Percentiles rank a stretch among this genome's conserved stretches.
Evolutionary conservation across 306 rosid genomes (phyloP).

Genomic region (Trifolium pratense): DNA sequence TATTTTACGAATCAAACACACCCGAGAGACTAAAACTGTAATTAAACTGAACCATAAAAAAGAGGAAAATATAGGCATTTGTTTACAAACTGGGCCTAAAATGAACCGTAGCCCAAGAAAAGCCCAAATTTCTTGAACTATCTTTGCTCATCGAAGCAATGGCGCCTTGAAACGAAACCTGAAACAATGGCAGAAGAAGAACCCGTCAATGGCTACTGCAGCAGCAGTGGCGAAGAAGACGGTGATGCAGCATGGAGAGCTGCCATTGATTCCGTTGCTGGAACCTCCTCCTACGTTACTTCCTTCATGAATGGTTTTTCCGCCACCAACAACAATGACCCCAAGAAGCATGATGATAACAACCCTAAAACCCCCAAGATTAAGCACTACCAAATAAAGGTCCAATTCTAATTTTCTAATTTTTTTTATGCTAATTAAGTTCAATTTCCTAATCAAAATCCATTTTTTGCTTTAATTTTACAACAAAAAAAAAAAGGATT

Average conservation of each 20-base stretch:
- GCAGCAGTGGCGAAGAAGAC: conserved; percentile 83
- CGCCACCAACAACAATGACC: conserved; percentile 29
- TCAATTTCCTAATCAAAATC: neutral
- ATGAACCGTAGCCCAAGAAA: neutral
- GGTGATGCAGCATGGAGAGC: conserved; percentile 82
- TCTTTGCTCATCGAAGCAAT: conserved; percentile 1
- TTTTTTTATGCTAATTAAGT: conserved; percentile 24
- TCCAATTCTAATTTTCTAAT: conserved; percentile 20
- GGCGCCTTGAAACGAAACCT: neutral
- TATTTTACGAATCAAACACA: no score
- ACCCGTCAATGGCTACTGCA: conserved; percentile 46
- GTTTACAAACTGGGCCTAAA: conserved; percentile 39
- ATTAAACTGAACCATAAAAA: no score
- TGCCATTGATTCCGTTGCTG: conserved; percentile 73
- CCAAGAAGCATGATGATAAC: conserved; percentile 24
- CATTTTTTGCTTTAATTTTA: neutral
- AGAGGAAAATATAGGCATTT: no score
- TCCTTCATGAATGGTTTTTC: conserved; percentile 51
- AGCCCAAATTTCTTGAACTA: conserved; percentile 18
- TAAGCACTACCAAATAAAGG: conserved; percentile 92
- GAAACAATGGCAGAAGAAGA: conserved; percentile 45
- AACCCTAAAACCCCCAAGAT: conserved; percentile 52
- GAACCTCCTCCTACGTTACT: conserved; percentile 49
- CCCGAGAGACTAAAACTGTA: no score
- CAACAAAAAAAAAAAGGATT: no score